Evolutionary conservation across 345 rosid genomes (phyloP), one percentile per base, ranked within the genome.

Genomic region (Citrus sinensis): DNA sequence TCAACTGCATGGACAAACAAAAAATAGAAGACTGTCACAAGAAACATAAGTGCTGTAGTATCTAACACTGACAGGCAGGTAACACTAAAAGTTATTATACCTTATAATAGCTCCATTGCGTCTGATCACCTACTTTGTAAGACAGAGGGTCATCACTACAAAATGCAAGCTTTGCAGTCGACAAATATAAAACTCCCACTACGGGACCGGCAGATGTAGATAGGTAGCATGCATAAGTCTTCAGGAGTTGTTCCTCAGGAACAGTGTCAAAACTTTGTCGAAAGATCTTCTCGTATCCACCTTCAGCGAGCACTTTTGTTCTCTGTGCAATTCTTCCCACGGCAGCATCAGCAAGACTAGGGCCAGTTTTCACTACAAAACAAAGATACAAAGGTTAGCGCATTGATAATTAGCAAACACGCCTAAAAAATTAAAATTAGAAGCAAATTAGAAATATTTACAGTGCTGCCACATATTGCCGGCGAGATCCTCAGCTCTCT

Each of bases 191-290:
- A 56, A 92, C 86, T 39, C 99, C 99, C 94, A 91, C 90, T 11
- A 96, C 97, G 51, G 99, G 99, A 88, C 99, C 98, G 64, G 98
- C 93, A 60, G 98, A 96, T 39, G 98, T 96, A 40, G 99, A 96
- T 73, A 92, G 84, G 88, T 94, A 96, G 73, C 98, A 96, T 4
- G 99, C 98, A 76, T 62, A 94, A 64, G 89, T 85, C 88, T 92
- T 91, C 78, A 79, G 86, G 78, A 96, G 97, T 69, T 87, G 83
- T 75, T 96, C 99, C 80, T 92, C 97, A 1, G 95, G 94, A 80
- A 79, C 82, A 62, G 87, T 89, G 54, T 94, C 98, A 80, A 96
- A 96, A 5, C 88, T 90, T 71, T 91, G 91, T 67, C 82, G 89
- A 73, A 94, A 96, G 35, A 92, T 86, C 82, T 94, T 96, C 77